Base-by-base conservation (phyloP, 2,329 filamentous ascomycete genomes). In the Trichophyton equinum region DNA sequence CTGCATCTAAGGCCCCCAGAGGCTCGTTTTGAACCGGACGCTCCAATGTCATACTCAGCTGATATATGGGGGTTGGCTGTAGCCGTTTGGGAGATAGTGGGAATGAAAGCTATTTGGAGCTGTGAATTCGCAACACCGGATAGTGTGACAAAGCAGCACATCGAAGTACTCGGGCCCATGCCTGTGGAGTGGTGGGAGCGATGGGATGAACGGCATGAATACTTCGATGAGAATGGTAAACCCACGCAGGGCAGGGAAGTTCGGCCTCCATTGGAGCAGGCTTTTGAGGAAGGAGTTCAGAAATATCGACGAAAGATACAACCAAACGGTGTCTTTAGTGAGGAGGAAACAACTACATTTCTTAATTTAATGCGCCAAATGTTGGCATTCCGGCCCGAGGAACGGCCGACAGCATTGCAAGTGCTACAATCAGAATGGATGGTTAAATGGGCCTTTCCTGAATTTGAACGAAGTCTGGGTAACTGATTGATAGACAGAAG, bases 31-130 rank as follows among this genome's bases (percentile, higher is more conserved):
- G 64, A 69, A 59, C 57, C 65, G 7, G 27, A 66, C 2, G 6
- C 40, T 0, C 57, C 64, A 5, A 63, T 71, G 0, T 60, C 67
- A 44, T 71, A 64, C 60, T 30, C 67, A 2, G 61, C 68, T 56
- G 68, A 70, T 51, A 68, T 71, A 7, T 71, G 68, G 68, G 68
- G 66, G 36, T 42, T 70, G 25, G 67, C 64, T 7, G 62, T 53
- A 1, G 59, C 67, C 2, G 69, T 70, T 5, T 71, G 67, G 67
- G 67, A 70, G 62, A 67, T 71, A 46, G 13, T 69, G 18, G 65
- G 67, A 1, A 69, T 68, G 65, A 67, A 68, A 47, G 60, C 66
- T 0, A 62, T 68, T 33, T 64, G 64, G 25, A 62, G 62, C 9
- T 61, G 2, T 42, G 62, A 64, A 1, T 64, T 25, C 1, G 56